phyloP scores from a whole-genome alignment of 305 asterid genomes.

The Fraxinus nigra region DNA sequence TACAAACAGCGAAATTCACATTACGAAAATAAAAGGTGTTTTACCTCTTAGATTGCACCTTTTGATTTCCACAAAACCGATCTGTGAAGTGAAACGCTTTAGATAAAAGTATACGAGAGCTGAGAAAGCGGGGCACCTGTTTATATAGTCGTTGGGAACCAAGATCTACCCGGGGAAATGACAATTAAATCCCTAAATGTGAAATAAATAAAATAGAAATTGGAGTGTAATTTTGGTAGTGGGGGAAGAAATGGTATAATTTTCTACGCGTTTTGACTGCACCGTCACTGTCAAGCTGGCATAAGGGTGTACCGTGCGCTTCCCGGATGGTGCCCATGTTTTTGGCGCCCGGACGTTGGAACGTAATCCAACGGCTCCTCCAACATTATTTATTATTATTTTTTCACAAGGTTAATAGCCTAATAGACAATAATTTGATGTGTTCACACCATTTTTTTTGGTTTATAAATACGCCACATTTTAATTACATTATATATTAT shows the following conservation, averaged over 20 bases:
- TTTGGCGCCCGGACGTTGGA: not conserved
- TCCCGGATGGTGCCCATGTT: constrained; percentile 14
- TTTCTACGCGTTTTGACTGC: constrained; percentile 26
- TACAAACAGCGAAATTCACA: constrained; percentile 3
- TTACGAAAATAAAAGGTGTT: not conserved
- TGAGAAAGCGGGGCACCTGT: constrained; percentile 45
- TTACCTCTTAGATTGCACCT: constrained; percentile 37
- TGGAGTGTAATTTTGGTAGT: constrained; percentile 17
- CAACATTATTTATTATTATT: not conserved
- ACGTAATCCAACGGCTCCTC: not conserved
- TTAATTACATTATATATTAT: too few relatives aligned
- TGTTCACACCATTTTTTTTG: too few relatives aligned
- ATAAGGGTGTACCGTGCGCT: constrained; percentile 26
- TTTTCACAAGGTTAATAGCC: not conserved
- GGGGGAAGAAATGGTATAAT: constrained; percentile 21
- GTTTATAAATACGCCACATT: too few relatives aligned
- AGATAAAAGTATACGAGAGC: constrained; percentile 23
- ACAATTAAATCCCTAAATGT: constrained; percentile 21
- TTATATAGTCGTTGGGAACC: constrained; percentile 44
- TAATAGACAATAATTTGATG: too few relatives aligned
- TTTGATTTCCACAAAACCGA: constrained; percentile 24
- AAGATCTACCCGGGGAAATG: constrained; percentile 27
- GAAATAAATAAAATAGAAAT: constrained; percentile 5
- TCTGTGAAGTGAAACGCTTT: constrained; percentile 22
- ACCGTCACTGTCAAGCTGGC: constrained; percentile 21